phyloP scores from a whole-genome alignment of 805 yeast species.

The Torulaspora quercuum region DNA sequence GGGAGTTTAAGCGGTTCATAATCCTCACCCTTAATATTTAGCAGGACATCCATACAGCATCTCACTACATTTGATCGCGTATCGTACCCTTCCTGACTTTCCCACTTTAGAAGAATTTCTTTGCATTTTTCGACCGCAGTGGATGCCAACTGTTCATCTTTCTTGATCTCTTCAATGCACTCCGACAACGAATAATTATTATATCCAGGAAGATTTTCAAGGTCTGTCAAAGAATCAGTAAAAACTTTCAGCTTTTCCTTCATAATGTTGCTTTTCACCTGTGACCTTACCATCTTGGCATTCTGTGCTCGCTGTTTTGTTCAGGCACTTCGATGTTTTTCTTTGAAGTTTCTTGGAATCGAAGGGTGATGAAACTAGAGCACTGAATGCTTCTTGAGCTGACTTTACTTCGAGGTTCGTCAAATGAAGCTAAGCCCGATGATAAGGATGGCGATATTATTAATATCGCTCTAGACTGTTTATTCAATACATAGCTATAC shows the following conservation, averaged over 20 bases:
- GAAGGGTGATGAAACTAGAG: too few species aligned
- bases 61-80: constrained; percentile 10
- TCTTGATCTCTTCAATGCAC: constrained; percentile 11
- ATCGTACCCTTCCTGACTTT: constrained; percentile 1
- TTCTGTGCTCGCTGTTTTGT: too few species aligned
- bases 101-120: constrained; percentile 14
- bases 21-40: constrained; percentile 14
- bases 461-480: too few species aligned
- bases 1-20: constrained; percentile 10
- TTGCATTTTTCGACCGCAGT: constrained; percentile 15
- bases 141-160: constrained; percentile 7
- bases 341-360: too few species aligned
- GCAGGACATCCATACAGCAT: constrained; percentile 23
- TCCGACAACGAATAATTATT: constrained; percentile 9
- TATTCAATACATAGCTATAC: too few species aligned
- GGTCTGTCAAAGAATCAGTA: constrained; percentile 12
- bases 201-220: constrained; percentile 10
- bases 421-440: too few species aligned
- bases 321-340: too few species aligned
- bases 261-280: too few species aligned
- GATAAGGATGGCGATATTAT: too few species aligned
- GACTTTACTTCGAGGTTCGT: too few species aligned
- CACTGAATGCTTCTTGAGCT: too few species aligned
- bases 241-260: constrained; percentile 3
- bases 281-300: too few species aligned